Base-by-base conservation (phyloP, 2,329 filamentous ascomycete species). In the Xylariomycetidae sp. region DNA sequence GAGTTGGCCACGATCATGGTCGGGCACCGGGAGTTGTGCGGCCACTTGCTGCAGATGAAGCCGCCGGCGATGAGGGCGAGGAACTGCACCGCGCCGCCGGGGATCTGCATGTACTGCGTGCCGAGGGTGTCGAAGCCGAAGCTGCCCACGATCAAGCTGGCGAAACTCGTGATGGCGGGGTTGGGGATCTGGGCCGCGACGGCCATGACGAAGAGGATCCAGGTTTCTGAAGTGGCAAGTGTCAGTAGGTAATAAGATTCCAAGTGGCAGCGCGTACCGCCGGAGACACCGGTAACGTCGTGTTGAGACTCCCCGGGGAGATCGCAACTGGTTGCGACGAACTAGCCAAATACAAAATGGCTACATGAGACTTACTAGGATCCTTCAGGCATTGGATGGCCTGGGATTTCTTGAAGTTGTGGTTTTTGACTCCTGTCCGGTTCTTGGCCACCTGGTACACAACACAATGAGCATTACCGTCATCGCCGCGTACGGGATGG, bases 51-150 rank as follows among this genome's bases (percentile, higher is more conserved):
- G 45, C 70, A 72, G 16, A 77, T 56, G 31, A 60, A 63, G 12
- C 72, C 72, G 1, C 70, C 70, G 2, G 58, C 44, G 6, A 78
- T 50, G 1, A 76, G 57, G 0, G 71, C 65, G 1, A 73, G 44
- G 43, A 76, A 74, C 39, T 77, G 71, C 0, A 78, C 64, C 0
- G 67, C 72, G 14, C 72, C 74, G 12, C 72, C 74, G 0, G 74
- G 74, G 34, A 79, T 79, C 40, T 77, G 72, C 8, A 79, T 65
- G 38, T 75, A 74, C 38, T 75, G 71, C 0, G 68, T 69, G 4
- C 67, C 65, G 2, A 73, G 54, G 0, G 66, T 68, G 31, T 65
- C 63, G 44, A 72, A 54, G 26, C 49, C 48, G 35, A 54, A 54
- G 25, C 44, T 47, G n/a, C 22, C 26, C 31, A 54, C 47, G 37